phyloP scores from a whole-genome alignment of 768 basidiomycete genomes.

The Suillus subalutaceus region DNA sequence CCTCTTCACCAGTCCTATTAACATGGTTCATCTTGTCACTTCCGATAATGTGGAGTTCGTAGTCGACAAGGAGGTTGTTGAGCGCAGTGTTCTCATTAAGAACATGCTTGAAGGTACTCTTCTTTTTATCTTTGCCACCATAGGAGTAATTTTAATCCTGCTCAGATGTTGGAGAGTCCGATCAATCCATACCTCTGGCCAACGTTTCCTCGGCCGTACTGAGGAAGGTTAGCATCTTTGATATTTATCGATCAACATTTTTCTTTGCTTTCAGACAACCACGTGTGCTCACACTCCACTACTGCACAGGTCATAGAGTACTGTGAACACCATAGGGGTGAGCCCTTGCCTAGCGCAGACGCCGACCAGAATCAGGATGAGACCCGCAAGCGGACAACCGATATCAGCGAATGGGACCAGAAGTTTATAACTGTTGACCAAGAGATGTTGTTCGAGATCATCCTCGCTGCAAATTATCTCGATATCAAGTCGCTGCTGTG shows the following conservation, averaged over 20 bases:
- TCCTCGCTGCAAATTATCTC: slow-evolving; percentile 98
- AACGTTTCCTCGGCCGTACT: slow-evolving; percentile 92
- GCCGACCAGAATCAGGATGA: slow-evolving; percentile 86
- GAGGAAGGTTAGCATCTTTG: slow-evolving; percentile 69
- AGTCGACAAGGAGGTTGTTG: slow-evolving; percentile 92
- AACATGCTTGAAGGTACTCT: slow-evolving; percentile 95
- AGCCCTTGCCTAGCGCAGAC: slow-evolving; percentile 89
- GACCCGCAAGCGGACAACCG: slow-evolving; percentile 95
- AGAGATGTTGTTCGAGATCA: slow-evolving; percentile 99
- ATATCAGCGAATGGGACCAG: slow-evolving; percentile 99
- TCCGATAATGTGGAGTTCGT: slow-evolving; percentile 96
- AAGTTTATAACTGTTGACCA: slow-evolving; percentile 99
- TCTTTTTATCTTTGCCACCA: slow-evolving; percentile 6
- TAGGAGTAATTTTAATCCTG: slow-evolving; percentile 7
- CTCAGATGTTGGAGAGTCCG: slow-evolving; percentile 90
- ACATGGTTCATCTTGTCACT: slow-evolving; percentile 86
- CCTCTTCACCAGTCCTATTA: slow-evolving; percentile 16
- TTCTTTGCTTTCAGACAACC: not conserved
- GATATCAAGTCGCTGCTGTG: slow-evolving; percentile 99
- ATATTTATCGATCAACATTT: not conserved
- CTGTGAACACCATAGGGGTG: slow-evolving; percentile 98
- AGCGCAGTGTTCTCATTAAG: slow-evolving; percentile 96
- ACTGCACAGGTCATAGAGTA: slow-evolving; percentile 86
- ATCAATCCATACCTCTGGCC: slow-evolving; percentile 92
- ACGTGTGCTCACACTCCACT: not conserved